These are phyloP conservation scores for Pleurotus sapidus DNA, from an alignment of 768 basidiomycete genomes.

Conservation along the genomic window DNA sequence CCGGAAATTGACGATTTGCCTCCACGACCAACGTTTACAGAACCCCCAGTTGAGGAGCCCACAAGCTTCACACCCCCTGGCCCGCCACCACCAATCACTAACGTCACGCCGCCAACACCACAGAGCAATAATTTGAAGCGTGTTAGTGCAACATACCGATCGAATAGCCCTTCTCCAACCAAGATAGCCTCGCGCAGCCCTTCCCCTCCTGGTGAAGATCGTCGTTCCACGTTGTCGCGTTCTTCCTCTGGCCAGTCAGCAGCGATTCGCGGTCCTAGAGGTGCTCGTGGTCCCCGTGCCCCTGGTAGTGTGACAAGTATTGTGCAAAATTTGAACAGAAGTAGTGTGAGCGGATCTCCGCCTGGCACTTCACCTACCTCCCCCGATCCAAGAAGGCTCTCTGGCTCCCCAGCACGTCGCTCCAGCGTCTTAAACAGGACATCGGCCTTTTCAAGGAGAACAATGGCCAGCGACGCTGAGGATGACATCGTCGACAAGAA, in stretches of 20 bases:
- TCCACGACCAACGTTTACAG: constrained; percentile 36
- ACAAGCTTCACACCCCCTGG: constrained; percentile 23
- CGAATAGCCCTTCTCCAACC: constrained; percentile 30
- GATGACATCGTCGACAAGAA: constrained; percentile 56
- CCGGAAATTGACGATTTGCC: constrained; percentile 51
- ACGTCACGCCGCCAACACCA: constrained; percentile 53
- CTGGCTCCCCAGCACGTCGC: constrained; percentile 41
- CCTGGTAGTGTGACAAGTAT: constrained; percentile 47
- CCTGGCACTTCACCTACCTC: constrained; percentile 26
- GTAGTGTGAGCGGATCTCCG: constrained; percentile 34
- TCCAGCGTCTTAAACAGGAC: constrained; percentile 49
- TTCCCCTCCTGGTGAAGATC: constrained; percentile 33
- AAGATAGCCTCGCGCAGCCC: constrained; percentile 39
- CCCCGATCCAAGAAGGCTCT: constrained; percentile 44
- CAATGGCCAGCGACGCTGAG: constrained; percentile 83
- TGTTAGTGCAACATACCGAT: constrained; percentile 26
- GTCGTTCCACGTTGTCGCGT: constrained; percentile 14
- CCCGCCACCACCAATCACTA: constrained; percentile 34
- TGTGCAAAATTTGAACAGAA: constrained; percentile 56
- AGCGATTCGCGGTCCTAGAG: constrained; percentile 31
- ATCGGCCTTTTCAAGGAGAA: constrained; percentile 62
- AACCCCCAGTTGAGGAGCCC: constrained; percentile 29
- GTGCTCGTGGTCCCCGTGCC: constrained; percentile 45
- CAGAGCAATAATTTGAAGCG: constrained; percentile 25
- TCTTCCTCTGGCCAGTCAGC: constrained; percentile 22